Base-by-base conservation (phyloP, 2,329 filamentous ascomycete species). In the Fusarium beomiforme region DNA sequence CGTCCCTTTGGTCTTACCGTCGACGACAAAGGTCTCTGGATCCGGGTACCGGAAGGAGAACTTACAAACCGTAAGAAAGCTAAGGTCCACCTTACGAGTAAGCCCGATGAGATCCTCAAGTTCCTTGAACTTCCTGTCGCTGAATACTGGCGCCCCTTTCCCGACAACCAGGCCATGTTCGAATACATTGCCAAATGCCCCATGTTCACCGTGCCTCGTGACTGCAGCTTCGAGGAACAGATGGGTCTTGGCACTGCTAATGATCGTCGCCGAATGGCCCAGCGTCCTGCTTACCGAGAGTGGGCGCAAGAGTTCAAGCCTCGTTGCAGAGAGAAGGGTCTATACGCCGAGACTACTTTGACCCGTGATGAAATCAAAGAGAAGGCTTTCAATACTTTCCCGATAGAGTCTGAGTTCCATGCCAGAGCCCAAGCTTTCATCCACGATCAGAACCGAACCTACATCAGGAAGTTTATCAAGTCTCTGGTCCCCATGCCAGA, bases 21-120 rank as follows among this genome's bases (percentile, higher is more conserved):
- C 26, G 91, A 90, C 70, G 88, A 93, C 54, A 79, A 77, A 16
- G 91, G 89, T 3, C 79, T 96, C 2, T 89, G 86, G 77, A 73
- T 95, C 1, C 87, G 92, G 1, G 85, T 95, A 19, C 84, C 87
- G 7, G 90, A 93, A 76, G 89, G 94, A 36, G 92, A 95, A 74
- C 67, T 77, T 0, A 69, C 82, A 5, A 83, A 93, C 76, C 84
- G 83, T 65, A 88, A 88, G 64, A 84, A 84, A 62, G 82, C 89
- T 50, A 87, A 87, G 62, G 75, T 95, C 2, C 83, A 88, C 17
- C 83, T 95, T 1, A 90, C 90, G 0, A 79, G 79, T 2, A 84
- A 91, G 14, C 89, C 92, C 0, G 70, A 70, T 2, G 75, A 84
- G 19, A 85, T 90, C 0, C 83, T 95, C 17, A 54, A 79, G 0